Conservation (phyloP, 1,139 yeast species). For the Pichia sp. region DNA sequence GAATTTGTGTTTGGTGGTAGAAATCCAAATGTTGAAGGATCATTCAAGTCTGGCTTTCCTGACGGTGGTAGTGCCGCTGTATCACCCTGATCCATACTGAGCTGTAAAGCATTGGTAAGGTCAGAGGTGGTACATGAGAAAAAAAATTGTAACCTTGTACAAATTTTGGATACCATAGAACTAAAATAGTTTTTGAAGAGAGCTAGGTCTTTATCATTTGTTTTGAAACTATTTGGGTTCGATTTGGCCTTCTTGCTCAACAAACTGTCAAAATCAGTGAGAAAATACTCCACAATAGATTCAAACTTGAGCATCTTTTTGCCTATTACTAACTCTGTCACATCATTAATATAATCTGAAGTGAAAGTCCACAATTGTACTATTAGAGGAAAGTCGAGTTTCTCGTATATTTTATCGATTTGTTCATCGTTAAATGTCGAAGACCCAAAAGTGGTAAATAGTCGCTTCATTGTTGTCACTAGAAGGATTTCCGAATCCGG, state of each 20-base stretch:
- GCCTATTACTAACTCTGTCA: constrained; percentile 24
- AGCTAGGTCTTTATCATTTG: constrained; percentile 14
- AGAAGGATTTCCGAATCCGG: constrained; percentile 14
- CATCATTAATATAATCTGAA: constrained; percentile 25
- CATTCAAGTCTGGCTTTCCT: constrained; percentile 18
- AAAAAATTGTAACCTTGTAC: constrained; percentile 34
- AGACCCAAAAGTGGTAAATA: constrained; percentile 25
- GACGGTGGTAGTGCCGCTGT: constrained; percentile 10
- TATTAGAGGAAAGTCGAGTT: constrained; percentile 29
- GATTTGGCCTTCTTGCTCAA: constrained; percentile 14
- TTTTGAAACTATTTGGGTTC: constrained; percentile 2
- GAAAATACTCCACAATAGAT: constrained; percentile 33
- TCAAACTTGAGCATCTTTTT: constrained; percentile 35
- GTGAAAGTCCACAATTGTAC: constrained; percentile 30
- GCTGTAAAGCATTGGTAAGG: constrained; percentile 22
- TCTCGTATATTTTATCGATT: constrained; percentile 15
- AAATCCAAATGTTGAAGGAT: constrained; percentile 44
- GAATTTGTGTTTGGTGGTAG: constrained; percentile 61
- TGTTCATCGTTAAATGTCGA: constrained; percentile 12
- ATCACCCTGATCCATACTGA: constrained; percentile 20
- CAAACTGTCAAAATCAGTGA: constrained; percentile 21
- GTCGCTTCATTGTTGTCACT: constrained; percentile 21
- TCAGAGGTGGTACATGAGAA: constrained; percentile 36
- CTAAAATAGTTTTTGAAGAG: constrained; percentile 37
- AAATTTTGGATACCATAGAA: constrained; percentile 34